Evolutionary conservation across 2,329 filamentous ascomycete genomes (phyloP), one percentile per base, ranked within the genome.

Genomic region (Verticillium albo-atrum): DNA sequence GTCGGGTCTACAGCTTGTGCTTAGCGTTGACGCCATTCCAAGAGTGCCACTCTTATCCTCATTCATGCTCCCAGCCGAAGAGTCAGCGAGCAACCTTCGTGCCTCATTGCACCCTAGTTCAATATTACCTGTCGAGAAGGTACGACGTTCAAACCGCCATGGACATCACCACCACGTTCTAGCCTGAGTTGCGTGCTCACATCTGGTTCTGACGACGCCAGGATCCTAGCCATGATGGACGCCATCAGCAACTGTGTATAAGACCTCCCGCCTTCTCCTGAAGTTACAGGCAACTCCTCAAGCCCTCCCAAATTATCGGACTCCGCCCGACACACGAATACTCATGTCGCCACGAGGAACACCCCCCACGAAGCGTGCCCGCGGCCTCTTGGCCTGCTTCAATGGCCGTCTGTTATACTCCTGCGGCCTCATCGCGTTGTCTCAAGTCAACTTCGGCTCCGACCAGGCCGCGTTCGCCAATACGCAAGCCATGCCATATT

Each of bases 361-460:
- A 7, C 6, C n/a, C 3, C 26, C 51, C 27, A 54, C 51, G 23
- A 55, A 55, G 54, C 26, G 32, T 25, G 23, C 57, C 25, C 17
- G 27, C 15, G 42, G 35, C 34, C 17, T 58, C 27, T 34, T 55
- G 4, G 20, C 17, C 34, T 60, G 55, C 55, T 63, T 66, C 60
- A 64, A 67, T 28, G 37, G 56, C 14, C 59, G 57, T 17, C 61
- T 70, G 23, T 23, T 62, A 23, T 61, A 61, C 23, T 58, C 65
- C 2, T 60, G 61, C 14, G 20, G 35, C 10, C 57, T 75, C 17
- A 67, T 75, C 37, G 69, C 71, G 28, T 35, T 75, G 1, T 75
- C 71, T 1, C 66, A 68, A n/a, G 67, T 76, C 61, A 76, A 75
- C 62, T 77, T 75, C 68, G 73, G 74, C 55, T 73, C 76, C 30